Evolutionary conservation across 768 basidiomycete genomes (phyloP).

Genomic region (Boletus sp.): DNA sequence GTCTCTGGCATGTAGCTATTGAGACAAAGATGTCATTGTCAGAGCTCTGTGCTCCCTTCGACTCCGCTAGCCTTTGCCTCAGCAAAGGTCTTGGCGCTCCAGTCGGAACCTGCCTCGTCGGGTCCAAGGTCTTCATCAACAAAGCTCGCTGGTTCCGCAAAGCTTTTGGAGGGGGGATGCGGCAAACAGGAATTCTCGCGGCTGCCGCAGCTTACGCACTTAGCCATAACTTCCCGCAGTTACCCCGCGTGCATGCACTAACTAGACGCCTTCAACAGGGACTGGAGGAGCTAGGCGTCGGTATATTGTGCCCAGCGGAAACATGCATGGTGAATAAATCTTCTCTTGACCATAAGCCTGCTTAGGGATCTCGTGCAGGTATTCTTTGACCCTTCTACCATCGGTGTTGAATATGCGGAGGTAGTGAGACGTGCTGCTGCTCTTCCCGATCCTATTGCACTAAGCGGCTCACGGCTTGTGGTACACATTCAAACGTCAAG

Average conservation of each 20-base stretch:
- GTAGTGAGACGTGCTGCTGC: constrained; percentile 58
- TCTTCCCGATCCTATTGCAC: constrained; percentile 64
- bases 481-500: constrained; percentile 84
- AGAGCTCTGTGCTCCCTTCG: constrained; percentile 84
- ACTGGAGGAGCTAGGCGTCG: constrained; percentile 68
- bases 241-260: constrained; percentile 74
- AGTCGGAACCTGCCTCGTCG: constrained; percentile 80
- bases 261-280: constrained; percentile 66
- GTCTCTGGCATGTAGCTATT: constrained; percentile 93
- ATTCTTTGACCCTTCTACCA: constrained; percentile 73
- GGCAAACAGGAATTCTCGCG: constrained; percentile 85
- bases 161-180: constrained; percentile 92
- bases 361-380: constrained; percentile 43
- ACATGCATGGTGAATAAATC: constrained; percentile 80
- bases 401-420: constrained; percentile 67
- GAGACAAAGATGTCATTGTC: constrained; percentile 65
- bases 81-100: constrained; percentile 96
- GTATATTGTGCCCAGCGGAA: constrained; percentile 70
- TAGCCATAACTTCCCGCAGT: constrained; percentile 73
- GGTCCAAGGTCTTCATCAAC: constrained; percentile 69
- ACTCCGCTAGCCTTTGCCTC: constrained; percentile 89
- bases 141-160: constrained; percentile 89
- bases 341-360: background rate
- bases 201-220: constrained; percentile 85
- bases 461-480: constrained; percentile 77